These are phyloP conservation scores for Gymnopus androsaceus DNA, from an alignment of 1,284 basidiomycete genomes.

Conservation along the genomic window DNA sequence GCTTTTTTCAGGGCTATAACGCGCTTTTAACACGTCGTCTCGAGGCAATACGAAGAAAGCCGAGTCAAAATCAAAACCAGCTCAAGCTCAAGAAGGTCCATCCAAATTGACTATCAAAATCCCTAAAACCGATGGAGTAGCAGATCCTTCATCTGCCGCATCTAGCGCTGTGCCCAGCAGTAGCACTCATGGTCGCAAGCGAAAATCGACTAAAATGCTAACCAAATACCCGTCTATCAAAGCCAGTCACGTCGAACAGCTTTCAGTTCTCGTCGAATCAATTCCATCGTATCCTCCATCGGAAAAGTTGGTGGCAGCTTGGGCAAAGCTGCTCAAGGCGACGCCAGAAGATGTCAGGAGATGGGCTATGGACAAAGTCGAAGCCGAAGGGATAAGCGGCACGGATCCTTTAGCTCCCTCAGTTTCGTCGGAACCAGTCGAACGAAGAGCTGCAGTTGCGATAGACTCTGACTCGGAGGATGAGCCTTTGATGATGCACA, in stretches of 20 bases:
- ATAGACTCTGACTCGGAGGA: background rate
- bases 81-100: background rate
- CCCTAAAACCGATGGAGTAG: background rate
- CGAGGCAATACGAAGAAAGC: too few relatives aligned
- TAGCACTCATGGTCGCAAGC: background rate
- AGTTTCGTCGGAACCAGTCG: background rate
- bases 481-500: background rate
- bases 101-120: conserved; percentile 2
- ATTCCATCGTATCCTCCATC: conserved; percentile 30
- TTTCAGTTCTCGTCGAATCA: conserved; percentile 27
- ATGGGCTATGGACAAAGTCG: conserved; percentile 22
- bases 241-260: conserved; percentile 18
- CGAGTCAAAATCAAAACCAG: background rate
- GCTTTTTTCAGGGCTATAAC: background rate
- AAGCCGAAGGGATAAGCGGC: background rate
- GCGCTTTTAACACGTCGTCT: too few relatives aligned
- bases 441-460: background rate
- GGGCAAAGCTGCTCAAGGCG: conserved; percentile 34
- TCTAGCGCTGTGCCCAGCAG: background rate
- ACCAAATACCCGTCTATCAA: conserved; percentile 5
- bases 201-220: background rate
- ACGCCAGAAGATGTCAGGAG: conserved; percentile 27
- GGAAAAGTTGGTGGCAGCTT: conserved; percentile 30
- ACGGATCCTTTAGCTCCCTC: background rate
- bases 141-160: background rate